Conservation (phyloP, 2,329 filamentous ascomycete genomes). For the Thielaviopsis ethacetica region DNA sequence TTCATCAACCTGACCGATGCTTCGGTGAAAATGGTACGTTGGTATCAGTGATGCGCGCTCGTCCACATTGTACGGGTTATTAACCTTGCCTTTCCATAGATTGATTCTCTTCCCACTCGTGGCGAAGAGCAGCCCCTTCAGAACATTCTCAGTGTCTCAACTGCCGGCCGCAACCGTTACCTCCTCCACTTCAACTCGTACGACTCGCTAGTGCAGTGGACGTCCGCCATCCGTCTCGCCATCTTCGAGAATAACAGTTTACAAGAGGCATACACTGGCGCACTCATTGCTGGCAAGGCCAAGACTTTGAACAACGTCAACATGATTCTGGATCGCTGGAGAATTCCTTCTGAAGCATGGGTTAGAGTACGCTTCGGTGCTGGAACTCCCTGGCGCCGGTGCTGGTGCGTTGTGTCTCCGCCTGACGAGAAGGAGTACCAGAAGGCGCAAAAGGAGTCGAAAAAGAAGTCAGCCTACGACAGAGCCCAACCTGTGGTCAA, state of each 20-base stretch:
- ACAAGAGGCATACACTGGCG: slow-evolving; percentile 93
- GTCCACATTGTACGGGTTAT: neutral
- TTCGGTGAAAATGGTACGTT: slow-evolving; percentile 83
- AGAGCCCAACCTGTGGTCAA: slow-evolving; percentile 53
- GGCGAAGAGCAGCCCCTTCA: slow-evolving; percentile 63
- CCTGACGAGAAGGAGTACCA: slow-evolving; percentile 85
- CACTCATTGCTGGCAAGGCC: slow-evolving; percentile 87
- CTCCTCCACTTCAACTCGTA: slow-evolving; percentile 91
- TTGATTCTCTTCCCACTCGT: slow-evolving; percentile 80
- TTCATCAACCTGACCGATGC: slow-evolving; percentile 97
- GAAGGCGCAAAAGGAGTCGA: slow-evolving; percentile 68
- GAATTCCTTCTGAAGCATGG: slow-evolving; percentile 75
- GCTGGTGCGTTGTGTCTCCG: slow-evolving; percentile 88
- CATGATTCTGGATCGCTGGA: slow-evolving; percentile 67
- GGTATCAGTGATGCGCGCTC: too few relatives aligned
- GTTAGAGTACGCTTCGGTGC: slow-evolving; percentile 88
- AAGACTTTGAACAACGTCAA: slow-evolving; percentile 80
- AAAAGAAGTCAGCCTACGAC: slow-evolving; percentile 71
- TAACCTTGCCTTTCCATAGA: slow-evolving; percentile 31
- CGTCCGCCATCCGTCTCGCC: slow-evolving; percentile 76
- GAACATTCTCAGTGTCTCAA: slow-evolving; percentile 91
- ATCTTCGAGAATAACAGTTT: slow-evolving; percentile 90
- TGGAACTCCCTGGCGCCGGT: slow-evolving; percentile 87
- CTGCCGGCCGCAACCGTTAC: slow-evolving; percentile 88
- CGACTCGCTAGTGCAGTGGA: slow-evolving; percentile 89